These are phyloP conservation scores for Candida verbasci DNA, from an alignment of 805 yeast genomes.

Conservation along the genomic window DNA sequence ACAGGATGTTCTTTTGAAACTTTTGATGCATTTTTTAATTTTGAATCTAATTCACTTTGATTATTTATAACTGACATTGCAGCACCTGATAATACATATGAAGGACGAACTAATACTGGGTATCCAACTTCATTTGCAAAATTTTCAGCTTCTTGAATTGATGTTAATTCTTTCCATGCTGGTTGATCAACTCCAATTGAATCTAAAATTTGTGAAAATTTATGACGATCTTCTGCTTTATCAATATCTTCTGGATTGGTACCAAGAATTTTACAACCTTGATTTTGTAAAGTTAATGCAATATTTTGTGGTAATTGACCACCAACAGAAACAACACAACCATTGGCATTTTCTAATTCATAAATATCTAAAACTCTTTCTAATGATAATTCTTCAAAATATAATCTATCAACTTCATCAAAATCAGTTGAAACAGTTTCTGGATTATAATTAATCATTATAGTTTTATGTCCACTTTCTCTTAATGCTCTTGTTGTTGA, in stretches of 20 bases:
- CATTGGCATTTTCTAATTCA: constrained; percentile 83
- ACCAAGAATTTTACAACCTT: constrained; percentile 87
- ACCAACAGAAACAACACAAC: constrained; percentile 94
- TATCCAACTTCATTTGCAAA: constrained; percentile 86
- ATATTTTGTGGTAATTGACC: constrained; percentile 98
- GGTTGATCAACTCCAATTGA: constrained; percentile 95
- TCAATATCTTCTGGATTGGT: constrained; percentile 94
- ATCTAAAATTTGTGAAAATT: constrained; percentile 91
- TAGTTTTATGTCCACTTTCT: constrained; percentile 79
- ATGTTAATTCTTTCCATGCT: constrained; percentile 92
- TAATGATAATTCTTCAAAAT: constrained; percentile 90
- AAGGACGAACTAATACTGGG: constrained; percentile 97
- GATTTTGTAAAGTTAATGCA: constrained; percentile 74
- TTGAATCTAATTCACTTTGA: constrained; percentile 73
- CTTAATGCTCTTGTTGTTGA: constrained; percentile 93
- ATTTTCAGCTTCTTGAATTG: constrained; percentile 75
- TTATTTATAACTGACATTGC: constrained; percentile 93
- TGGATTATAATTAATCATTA: constrained; percentile 97
- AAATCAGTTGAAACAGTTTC: constrained; percentile 98
- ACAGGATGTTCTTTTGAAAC: constrained; percentile 97
- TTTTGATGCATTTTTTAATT: constrained; percentile 82
- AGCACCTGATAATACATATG: constrained; percentile 96
- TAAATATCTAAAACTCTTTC: constrained; percentile 98
- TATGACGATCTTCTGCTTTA: constrained; percentile 97
- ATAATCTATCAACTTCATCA: constrained; percentile 95